Conservation (phyloP, 2,329 filamentous ascomycete genomes). For the Colletotrichum karsti region DNA sequence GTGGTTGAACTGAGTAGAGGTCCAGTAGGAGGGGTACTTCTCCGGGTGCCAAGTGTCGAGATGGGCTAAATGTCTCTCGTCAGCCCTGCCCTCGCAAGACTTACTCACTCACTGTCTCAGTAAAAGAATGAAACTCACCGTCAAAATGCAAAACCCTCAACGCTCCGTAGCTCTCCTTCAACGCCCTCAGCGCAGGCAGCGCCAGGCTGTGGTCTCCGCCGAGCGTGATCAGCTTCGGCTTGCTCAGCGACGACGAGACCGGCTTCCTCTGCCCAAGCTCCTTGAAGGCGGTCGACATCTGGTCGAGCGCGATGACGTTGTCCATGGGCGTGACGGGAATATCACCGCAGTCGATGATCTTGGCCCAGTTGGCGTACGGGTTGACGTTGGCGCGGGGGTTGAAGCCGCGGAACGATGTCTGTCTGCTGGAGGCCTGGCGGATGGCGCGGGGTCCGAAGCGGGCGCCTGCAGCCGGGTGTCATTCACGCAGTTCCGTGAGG, state of each 20-base stretch:
- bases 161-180: conserved; percentile 68
- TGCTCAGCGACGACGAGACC: conserved; percentile 40
- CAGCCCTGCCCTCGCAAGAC: conserved; percentile 20
- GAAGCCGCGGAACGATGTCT: conserved; percentile 80
- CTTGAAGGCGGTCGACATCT: conserved; percentile 84
- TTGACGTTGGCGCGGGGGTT: conserved; percentile 86
- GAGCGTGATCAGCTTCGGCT: conserved; percentile 71
- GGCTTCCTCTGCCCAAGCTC: conserved; percentile 65
- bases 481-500: not conserved
- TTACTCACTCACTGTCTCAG: conserved; percentile 24
- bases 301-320: conserved; percentile 80
- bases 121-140: conserved; percentile 45
- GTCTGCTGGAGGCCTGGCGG: conserved; percentile 81
- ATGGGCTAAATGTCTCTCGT: conserved; percentile 55
- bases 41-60: conserved; percentile 87
- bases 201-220: conserved; percentile 79
- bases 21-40: conserved; percentile 83
- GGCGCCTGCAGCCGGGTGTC: conserved; percentile 54
- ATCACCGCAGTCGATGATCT: conserved; percentile 88
- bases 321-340: conserved; percentile 89
- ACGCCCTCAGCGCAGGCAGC: conserved; percentile 73
- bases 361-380: conserved; percentile 82
- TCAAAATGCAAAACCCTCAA: conserved; percentile 81
- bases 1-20: conserved; percentile 79
- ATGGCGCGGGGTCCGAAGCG: conserved; percentile 91